phyloP scores from a whole-genome alignment of 2,329 filamentous ascomycete species.

The Tolypocladium nubicola region DNA sequence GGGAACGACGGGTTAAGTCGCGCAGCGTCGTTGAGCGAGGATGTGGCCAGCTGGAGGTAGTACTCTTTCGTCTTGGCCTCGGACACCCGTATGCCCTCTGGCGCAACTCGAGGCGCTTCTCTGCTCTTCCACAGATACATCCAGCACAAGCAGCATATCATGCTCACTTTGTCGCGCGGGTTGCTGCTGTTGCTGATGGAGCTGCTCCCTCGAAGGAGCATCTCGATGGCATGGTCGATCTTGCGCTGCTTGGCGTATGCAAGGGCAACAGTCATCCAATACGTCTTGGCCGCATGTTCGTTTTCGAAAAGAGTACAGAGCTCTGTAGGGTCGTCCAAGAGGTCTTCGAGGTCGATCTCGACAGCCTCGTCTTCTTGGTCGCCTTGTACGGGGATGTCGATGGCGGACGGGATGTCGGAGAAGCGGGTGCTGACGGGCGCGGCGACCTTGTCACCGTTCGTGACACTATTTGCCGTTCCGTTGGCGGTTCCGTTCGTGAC shows the following conservation, averaged over 20 bases:
- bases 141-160: slow-evolving; percentile 82
- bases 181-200: slow-evolving; percentile 59
- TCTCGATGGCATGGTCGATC: slow-evolving; percentile 71
- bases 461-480: slow-evolving; percentile 25
- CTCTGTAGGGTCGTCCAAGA: slow-evolving; percentile 89
- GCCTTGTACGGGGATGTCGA: slow-evolving; percentile 55
- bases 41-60: slow-evolving; percentile 84
- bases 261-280: slow-evolving; percentile 96
- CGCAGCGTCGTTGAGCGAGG: slow-evolving; percentile 88
- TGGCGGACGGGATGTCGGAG: slow-evolving; percentile 52
- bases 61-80: slow-evolving; percentile 86
- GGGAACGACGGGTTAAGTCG: slow-evolving; percentile 88
- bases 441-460: slow-evolving; percentile 24
- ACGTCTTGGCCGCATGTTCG: slow-evolving; percentile 79
- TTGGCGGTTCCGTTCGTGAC: slow-evolving; percentile 29
- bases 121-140: slow-evolving; percentile 83
- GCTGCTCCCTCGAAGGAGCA: slow-evolving; percentile 61
- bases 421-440: slow-evolving; percentile 44
- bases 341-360: slow-evolving; percentile 84
- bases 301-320: slow-evolving; percentile 92
- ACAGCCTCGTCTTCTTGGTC: slow-evolving; percentile 64
- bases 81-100: slow-evolving; percentile 52
- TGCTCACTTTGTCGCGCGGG: slow-evolving; percentile 73
- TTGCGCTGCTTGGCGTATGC: slow-evolving; percentile 95
- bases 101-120: slow-evolving; percentile 54